These are phyloP conservation scores for Coemansia biformis DNA, from an alignment of 192 early-diverging fungal genomes.

Conservation along the genomic window DNA sequence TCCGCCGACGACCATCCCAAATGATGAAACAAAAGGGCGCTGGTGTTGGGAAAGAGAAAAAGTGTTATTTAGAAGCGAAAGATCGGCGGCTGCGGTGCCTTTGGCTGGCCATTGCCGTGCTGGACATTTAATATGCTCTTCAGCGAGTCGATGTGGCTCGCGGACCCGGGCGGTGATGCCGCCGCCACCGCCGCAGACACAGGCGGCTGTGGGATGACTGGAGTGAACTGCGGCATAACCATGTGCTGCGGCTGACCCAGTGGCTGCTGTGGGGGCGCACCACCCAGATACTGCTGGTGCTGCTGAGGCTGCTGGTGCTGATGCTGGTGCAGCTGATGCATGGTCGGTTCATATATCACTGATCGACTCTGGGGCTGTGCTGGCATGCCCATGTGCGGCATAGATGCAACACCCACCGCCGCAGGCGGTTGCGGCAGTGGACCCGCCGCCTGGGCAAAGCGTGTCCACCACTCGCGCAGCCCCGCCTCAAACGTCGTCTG, in stretches of 20 bases:
- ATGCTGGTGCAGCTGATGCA: slow-evolving; percentile 2
- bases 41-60: background rate
- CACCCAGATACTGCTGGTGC: background rate
- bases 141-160: slow-evolving; percentile 27
- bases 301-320: slow-evolving; percentile 1
- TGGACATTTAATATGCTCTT: slow-evolving; percentile 26
- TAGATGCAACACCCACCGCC: slow-evolving; percentile 5
- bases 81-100: background rate
- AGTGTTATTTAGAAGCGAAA: too few relatives aligned
- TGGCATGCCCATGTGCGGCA: slow-evolving; percentile 35
- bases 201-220: slow-evolving; percentile 5
- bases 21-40: too few relatives aligned
- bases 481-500: slow-evolving; percentile 44
- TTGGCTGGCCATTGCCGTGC: slow-evolving; percentile 1
- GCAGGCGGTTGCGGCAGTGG: slow-evolving; percentile 27
- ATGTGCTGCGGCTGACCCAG: background rate
- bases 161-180: background rate
- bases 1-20: too few relatives aligned
- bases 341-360: background rate
- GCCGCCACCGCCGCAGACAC: slow-evolving; percentile 8
- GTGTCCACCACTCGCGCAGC: slow-evolving; percentile 47
- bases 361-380: slow-evolving; percentile 9
- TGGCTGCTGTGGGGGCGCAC: background rate
- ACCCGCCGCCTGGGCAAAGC: slow-evolving; percentile 42
- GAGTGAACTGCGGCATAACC: slow-evolving; percentile 11